Percentiles rank a stretch among this genome's conserved stretches.
Evolutionary conservation across 2,329 filamentous ascomycete genomes (phyloP).

Genomic region (Leptographium radiaticola): DNA sequence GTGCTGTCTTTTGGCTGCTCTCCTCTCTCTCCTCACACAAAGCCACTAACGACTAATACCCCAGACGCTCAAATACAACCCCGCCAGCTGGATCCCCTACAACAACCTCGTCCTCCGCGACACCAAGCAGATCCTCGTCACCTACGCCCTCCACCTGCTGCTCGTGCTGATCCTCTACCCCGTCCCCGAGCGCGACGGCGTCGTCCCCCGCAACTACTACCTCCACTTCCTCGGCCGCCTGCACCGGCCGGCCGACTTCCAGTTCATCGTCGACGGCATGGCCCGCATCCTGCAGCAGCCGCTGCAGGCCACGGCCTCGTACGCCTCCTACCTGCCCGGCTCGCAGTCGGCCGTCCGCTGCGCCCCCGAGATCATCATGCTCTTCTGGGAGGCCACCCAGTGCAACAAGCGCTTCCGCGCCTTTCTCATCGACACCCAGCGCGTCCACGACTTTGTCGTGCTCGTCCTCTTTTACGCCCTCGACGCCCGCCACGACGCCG

Average conservation of each 20-base stretch:
- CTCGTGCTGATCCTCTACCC: conserved; percentile 76
- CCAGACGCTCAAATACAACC: conserved; percentile 89
- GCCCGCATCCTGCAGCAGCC: conserved; percentile 85
- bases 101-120: conserved; percentile 88
- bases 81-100: conserved; percentile 88
- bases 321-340: conserved; percentile 76
- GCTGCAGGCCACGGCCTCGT: conserved; percentile 78
- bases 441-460: conserved; percentile 85
- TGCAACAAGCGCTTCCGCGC: conserved; percentile 96
- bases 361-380: conserved; percentile 88
- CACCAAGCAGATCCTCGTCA: conserved; percentile 77
- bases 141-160: conserved; percentile 84
- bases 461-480: conserved; percentile 86
- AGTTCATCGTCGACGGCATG: conserved; percentile 94
- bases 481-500: conserved; percentile 71
- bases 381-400: conserved; percentile 95
- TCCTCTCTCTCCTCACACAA: neutral
- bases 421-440: conserved; percentile 91
- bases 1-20: neutral
- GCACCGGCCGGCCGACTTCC: conserved; percentile 90
- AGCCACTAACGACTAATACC: neutral
- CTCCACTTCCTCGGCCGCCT: conserved; percentile 83
- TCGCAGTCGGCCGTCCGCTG: conserved; percentile 70
- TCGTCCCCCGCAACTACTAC: conserved; percentile 60
- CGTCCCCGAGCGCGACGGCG: conserved; percentile 53